These are phyloP conservation scores for Fusarium dlaminii DNA, from an alignment of 2,329 filamentous ascomycete genomes.

Conservation along the genomic window DNA sequence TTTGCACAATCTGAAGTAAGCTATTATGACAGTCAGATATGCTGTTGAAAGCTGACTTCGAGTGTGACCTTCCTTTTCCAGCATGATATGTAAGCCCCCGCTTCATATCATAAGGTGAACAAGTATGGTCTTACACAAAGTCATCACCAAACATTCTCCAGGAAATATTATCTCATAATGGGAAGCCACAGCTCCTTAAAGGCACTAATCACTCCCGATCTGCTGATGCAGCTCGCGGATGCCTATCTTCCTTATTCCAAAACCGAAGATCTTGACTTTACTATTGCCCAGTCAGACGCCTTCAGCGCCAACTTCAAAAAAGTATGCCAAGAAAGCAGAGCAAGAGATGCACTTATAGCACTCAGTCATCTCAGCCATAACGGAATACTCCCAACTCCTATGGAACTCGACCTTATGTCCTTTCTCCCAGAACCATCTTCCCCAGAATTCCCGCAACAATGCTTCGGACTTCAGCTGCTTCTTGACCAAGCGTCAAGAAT, in stretches of 20 bases:
- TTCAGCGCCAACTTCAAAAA: not conserved
- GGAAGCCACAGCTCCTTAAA: rapidly evolving
- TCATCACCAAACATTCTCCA: not conserved
- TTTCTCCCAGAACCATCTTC: not conserved
- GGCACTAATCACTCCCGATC: not conserved
- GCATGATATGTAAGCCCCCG: not conserved
- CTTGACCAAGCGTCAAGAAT: not conserved
- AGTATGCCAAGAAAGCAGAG: not conserved
- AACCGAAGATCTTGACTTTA: not conserved
- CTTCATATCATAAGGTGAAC: not conserved
- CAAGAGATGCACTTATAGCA: not conserved
- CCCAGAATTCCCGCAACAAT: not conserved
- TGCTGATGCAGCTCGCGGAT: not conserved
- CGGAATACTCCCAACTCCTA: not conserved
- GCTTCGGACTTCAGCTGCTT: not conserved
- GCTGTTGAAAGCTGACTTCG: rapidly evolving
- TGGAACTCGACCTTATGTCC: not conserved
- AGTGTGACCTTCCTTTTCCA: not conserved
- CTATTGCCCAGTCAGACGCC: not conserved
- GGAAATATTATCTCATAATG: not conserved
- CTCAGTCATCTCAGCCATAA: not conserved
- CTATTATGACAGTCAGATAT: rapidly evolving
- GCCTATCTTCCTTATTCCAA: not conserved
- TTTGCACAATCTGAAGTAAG: not conserved
- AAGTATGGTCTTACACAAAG: rapidly evolving